phyloP scores from a whole-genome alignment of 495 filamentous ascomycete genomes.

The Podospora sp. region DNA sequence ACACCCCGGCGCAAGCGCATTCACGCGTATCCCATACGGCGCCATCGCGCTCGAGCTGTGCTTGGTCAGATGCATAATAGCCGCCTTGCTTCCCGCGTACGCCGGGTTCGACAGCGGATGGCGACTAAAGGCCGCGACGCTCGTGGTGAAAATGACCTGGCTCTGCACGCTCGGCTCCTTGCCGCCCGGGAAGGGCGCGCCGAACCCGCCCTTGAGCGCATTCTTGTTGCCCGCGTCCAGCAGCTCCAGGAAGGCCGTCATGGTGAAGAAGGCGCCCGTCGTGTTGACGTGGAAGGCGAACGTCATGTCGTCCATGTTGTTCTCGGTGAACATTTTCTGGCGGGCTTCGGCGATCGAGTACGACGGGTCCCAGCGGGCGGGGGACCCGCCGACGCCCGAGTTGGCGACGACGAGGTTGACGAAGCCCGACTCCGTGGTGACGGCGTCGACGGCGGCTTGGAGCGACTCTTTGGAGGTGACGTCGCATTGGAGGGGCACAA shows the following conservation, averaged over 20 bases:
- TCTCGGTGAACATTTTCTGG: conserved; percentile 39
- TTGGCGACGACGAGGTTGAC: conserved; percentile 70
- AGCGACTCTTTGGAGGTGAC: conserved; percentile 65
- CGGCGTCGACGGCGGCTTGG: conserved; percentile 55
- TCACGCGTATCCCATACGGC: conserved; percentile 59
- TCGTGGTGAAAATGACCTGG: conserved; percentile 57
- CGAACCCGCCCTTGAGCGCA: conserved; percentile 45
- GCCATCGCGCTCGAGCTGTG: conserved; percentile 55
- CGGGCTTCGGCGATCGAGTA: conserved; percentile 46
- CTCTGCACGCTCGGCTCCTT: conserved; percentile 49
- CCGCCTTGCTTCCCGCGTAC: conserved; percentile 65
- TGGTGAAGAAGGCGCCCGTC: conserved; percentile 62
- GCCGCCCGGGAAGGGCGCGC: conserved; percentile 23
- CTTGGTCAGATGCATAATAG: conserved; percentile 63
- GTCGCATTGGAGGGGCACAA: conserved; percentile 64
- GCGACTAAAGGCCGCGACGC: conserved; percentile 58
- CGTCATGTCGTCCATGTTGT: conserved; percentile 55
- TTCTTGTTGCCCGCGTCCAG: conserved; percentile 64
- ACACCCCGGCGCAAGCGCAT: conserved; percentile 67
- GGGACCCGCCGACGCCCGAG: conserved; percentile 53
- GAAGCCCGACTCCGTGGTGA: conserved; percentile 43
- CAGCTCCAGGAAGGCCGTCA: conserved; percentile 65
- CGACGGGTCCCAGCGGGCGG: conserved; percentile 36
- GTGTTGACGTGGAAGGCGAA: conserved; percentile 60
- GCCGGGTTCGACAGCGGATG: conserved; percentile 45